Evolutionary conservation across 495 filamentous ascomycete genomes (phyloP), one percentile per base, ranked within the genome.

Genomic region (Amphirosellinia nigrospora): DNA sequence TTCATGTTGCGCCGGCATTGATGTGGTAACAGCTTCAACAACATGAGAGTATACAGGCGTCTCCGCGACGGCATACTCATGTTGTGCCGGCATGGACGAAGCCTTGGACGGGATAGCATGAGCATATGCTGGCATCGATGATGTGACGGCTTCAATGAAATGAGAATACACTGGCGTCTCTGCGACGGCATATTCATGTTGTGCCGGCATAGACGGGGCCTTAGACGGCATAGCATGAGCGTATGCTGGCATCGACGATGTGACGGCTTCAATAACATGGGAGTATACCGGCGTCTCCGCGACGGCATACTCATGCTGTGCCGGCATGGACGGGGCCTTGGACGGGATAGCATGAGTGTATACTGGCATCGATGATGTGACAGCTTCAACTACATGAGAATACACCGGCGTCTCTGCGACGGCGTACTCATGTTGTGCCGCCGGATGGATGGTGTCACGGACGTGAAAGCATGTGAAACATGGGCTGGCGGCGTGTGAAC

Each of bases 101-200:
- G 3, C 19, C 10, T 6, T n/a, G n/a, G 36, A 43, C 38, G 58
- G 38, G n/a, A 10, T 8, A 10, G 36, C 38, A 28, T 43, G n/a
- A n/a, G n/a, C n/a, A n/a, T 36, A 2, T 8, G 26, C 52, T 5
- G 52, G 26, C 5, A 21, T 9, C 15, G 52, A 15, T 4, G 52
- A 6, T 7, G 52, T 28, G 19, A 32, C 3, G 26, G 52, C 11
- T 1, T 11, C 28, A 7, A 32, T 1, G 8, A 4, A 3, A n/a
- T 34, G 53, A 36, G 53, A 56, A 8, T 58, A n/a, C 30, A 21
- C 1, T 21, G 55, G 55, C 16, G 7, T 4, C 0, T 58, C 30
- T 19, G 55, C 55, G 55, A 58, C 55, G 32, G 55, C 55, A 8
- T 58, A 58, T 32, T 58, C 16, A 21, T 38, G 32, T 36, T 34